Evolutionary conservation across 441 rosid genomes (phyloP), one percentile per base, ranked within the genome.

Genomic region (Isatis lusitanica): DNA sequence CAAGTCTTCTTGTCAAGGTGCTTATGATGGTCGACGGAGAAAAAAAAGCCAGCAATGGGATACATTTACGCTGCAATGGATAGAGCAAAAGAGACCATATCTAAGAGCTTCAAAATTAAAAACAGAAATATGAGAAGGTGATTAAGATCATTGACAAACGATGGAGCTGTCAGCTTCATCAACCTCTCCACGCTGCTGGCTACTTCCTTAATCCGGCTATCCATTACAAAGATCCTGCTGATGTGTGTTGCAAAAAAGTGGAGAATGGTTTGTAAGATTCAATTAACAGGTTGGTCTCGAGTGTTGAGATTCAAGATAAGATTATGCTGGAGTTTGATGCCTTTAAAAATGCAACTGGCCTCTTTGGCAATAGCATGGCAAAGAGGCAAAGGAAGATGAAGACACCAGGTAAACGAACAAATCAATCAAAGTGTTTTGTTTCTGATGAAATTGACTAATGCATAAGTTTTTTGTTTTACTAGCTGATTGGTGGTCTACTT

Each of bases 21-120:
- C 30, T 21, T 50, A 10, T 13, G 30, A 21, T 18, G 7, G 68
- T 63, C 6, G 76, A 74, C 69, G 43, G 30, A 24, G 63, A 78
- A 30, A 63, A 63, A 30, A 42, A 78, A 70, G 6, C 35, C 66
- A 4, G 11, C 51, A 0, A 77, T 77, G 77, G 58, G 43, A 0
- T 74, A 74, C 39, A 63, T 74, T 0, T 74, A 63, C 21, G 75
- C 39, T 15, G 79, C 71, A 9, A 74, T 68, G 68, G 57, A 78
- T n/a, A 62, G 17, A 40, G 79, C 33, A 3, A 74, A 68, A 21
- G 63, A 70, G 57, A 16, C 59, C 3, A 65, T 21, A 18, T 64
- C 24, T 9, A 9, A 0, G 2, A 13, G 62, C 7, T 65, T 74
- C 42, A 15, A 63, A 11, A 21, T n/a, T 13, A 50, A 21, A 4